A percentile compares a stretch with the other conserved stretches of the same genome.
Evolutionary conservation across 192 early-diverging fungal species (phyloP).

Genomic region (Linnemannia zychae): DNA sequence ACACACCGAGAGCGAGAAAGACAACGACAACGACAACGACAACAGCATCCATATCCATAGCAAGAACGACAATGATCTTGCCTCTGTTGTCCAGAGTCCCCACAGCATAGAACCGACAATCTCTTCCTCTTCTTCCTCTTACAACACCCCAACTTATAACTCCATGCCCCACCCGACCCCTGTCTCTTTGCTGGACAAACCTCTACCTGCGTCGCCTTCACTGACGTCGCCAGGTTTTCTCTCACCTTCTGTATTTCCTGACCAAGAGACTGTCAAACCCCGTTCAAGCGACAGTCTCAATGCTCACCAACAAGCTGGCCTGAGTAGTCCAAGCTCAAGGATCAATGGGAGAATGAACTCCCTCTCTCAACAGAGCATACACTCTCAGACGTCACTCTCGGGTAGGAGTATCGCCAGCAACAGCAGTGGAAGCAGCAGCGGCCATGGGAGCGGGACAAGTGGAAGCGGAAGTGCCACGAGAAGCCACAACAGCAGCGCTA

Average conservation of each 20-base stretch:
- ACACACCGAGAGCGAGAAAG: conserved; percentile 21
- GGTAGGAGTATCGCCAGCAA: conserved; percentile 28
- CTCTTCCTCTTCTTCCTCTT: not conserved
- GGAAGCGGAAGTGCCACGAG: conserved; percentile 8
- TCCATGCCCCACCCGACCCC: not conserved
- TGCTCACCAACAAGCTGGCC: not conserved
- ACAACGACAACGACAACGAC: conserved; percentile 2
- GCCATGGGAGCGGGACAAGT: conserved; percentile 9
- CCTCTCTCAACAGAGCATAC: conserved; percentile 27
- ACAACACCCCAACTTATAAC: not conserved
- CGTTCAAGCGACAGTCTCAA: not conserved
- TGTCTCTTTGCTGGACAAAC: conserved; percentile 13
- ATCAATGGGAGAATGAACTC: not conserved
- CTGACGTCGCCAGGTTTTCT: not conserved
- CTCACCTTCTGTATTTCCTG: not conserved
- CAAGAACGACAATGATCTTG: not conserved
- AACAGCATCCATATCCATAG: conserved; percentile 7
- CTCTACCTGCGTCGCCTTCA: conserved; percentile 17
- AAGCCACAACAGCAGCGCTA: conserved; percentile 14
- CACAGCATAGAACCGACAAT: not conserved
- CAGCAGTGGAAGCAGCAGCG: conserved; percentile 20
- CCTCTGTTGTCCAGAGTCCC: not conserved
- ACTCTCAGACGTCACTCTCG: conserved; percentile 34
- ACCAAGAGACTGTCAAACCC: not conserved
- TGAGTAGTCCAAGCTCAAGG: not conserved